Conservation (phyloP, 2,329 filamentous ascomycete species). For the Colletotrichum graminicola region DNA sequence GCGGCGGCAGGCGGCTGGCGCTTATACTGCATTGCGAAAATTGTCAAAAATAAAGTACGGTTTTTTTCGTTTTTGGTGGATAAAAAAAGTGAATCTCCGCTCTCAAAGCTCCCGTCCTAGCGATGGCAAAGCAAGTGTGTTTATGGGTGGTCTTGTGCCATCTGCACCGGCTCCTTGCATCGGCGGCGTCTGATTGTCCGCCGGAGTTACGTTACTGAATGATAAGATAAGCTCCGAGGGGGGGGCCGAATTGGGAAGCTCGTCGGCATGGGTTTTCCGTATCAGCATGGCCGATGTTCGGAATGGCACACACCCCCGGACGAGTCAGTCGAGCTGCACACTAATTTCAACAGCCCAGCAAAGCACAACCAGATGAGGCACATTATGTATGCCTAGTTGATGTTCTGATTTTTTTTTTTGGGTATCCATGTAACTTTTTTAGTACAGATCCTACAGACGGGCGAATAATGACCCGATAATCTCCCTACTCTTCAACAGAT, state of each 20-base stretch:
- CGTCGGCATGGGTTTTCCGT: conserved; percentile 24
- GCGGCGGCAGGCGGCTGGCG: conserved; percentile 39
- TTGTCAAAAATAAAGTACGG: not conserved
- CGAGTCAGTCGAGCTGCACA: not conserved
- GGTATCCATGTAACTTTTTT: conserved; percentile 35
- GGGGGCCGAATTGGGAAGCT: conserved; percentile 32
- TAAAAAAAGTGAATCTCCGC: not conserved
- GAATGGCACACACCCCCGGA: too few species aligned
- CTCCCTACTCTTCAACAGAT: conserved; percentile 90
- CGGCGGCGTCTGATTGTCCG: not conserved
- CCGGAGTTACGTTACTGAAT: not conserved
- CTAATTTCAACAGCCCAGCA: too few species aligned
- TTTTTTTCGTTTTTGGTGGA: not conserved
- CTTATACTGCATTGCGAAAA: conserved; percentile 57
- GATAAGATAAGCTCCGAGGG: conserved; percentile 34
- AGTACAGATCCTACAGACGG: conserved; percentile 60
- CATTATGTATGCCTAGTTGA: not conserved
- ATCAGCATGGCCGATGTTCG: conserved; percentile 35
- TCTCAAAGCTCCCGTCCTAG: too few species aligned
- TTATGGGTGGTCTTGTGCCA: not conserved
- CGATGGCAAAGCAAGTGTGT: not conserved
- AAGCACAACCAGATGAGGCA: not conserved
- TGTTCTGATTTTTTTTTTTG: conserved; percentile 17
- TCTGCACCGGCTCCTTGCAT: not conserved
- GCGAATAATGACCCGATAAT: conserved; percentile 91